Evolutionary conservation across 352 stramenopile species (phyloP).

Genomic region (Phytophthora crassamura): DNA sequence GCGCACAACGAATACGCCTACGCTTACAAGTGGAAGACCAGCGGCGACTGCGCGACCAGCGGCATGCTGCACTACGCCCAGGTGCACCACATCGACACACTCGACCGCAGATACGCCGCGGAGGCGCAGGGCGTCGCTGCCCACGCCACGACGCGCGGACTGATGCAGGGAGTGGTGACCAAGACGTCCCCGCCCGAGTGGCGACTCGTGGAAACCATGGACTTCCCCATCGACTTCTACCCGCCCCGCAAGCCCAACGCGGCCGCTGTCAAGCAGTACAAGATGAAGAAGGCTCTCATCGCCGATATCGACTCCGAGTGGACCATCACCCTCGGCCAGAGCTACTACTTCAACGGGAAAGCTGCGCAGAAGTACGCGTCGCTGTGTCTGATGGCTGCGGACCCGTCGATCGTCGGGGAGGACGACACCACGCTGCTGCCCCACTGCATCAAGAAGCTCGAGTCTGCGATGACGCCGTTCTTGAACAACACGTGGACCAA

Average conservation of each 20-base stretch:
- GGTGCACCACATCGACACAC: slow-evolving; percentile 64
- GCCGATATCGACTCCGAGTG: slow-evolving; percentile 50
- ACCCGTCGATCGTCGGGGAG: slow-evolving; percentile 45
- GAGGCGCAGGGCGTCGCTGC: slow-evolving; percentile 40
- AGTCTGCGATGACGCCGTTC: slow-evolving; percentile 45
- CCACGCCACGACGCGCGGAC: slow-evolving; percentile 60
- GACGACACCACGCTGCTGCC: slow-evolving; percentile 51
- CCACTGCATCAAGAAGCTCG: slow-evolving; percentile 46
- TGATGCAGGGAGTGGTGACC: slow-evolving; percentile 62
- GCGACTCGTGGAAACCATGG: slow-evolving; percentile 50
- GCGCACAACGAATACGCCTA: slow-evolving; percentile 54
- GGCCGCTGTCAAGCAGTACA: slow-evolving; percentile 29
- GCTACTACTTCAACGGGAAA: slow-evolving; percentile 67
- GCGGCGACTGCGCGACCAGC: slow-evolving; percentile 48
- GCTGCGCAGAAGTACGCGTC: slow-evolving; percentile 60
- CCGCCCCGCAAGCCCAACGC: slow-evolving; percentile 42
- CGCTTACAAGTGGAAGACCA: slow-evolving; percentile 65
- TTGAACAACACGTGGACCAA: slow-evolving; percentile 52
- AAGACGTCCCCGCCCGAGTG: slow-evolving; percentile 54
- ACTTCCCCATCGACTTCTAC: slow-evolving; percentile 60
- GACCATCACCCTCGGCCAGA: slow-evolving; percentile 47
- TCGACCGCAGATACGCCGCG: slow-evolving; percentile 51
- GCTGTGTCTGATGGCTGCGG: slow-evolving; percentile 54
- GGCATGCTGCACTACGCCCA: slow-evolving; percentile 72
- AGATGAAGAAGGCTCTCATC: slow-evolving; percentile 49